Base-by-base conservation (phyloP, 495 filamentous ascomycete genomes). In the Neurospora hispaniola region DNA sequence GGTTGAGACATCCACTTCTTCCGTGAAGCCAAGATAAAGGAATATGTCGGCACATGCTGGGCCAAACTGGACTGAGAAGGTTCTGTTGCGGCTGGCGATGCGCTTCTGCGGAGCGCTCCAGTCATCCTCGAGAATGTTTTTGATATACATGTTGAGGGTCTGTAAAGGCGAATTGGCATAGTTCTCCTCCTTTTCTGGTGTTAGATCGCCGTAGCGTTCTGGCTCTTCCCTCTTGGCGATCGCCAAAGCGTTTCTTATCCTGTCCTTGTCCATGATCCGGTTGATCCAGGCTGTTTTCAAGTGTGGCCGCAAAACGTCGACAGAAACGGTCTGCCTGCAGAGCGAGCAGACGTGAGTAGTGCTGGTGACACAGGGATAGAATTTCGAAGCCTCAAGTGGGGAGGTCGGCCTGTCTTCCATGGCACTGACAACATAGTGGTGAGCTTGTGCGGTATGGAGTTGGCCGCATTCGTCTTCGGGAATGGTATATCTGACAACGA, bases 51-150 rank as follows among this genome's bases (percentile, higher is more conserved):
- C 82, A 78, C 92, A 92, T 20, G 88, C 84, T 35, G 80, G 81
- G 16, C 92, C 91, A 78, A 94, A 91, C 48, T 89, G 86, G 16
- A 90, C 83, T 70, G 88, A 82, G 76, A 93, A 96, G 18, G 86
- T 87, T 79, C 93, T 94, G 80, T 94, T 94, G 9, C 87, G 81
- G 16, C 86, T 84, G 5, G 88, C 86, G 71, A 95, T 92, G 27
- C 80, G 75, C 78, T 88, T 89, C 43, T 84, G 82, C 41, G 74
- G 66, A 0, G 48, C 79, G 75, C 70, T 79, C 75, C 9, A 76
- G 70, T 73, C 75, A 44, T 85, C 80, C 41, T 85, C 77, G 69
- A 93, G 80, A 9, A 89, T 83, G 76, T 94, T 91, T 8, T 74
- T 80, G 38, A 94, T 78, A 76, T 94, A 94, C 66, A 82, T 82